Evolutionary conservation across 2,329 filamentous ascomycete genomes (phyloP).

Genomic region (Aspergillus sp.): DNA sequence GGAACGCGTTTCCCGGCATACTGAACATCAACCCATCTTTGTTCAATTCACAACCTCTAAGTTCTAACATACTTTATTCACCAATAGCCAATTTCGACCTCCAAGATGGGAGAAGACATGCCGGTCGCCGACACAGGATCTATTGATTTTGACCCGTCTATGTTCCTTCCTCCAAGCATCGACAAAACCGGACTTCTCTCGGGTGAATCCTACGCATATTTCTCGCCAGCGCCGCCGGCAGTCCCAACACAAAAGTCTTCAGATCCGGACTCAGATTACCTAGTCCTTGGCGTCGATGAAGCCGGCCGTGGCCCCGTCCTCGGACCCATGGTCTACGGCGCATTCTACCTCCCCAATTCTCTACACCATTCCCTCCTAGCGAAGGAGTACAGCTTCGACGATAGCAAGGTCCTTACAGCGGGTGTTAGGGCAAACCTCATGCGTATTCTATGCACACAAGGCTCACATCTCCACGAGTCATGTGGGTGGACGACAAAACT

Average conservation of each 20-base stretch:
- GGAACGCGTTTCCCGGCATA: not conserved
- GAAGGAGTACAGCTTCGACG: conserved; percentile 81
- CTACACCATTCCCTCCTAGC: conserved; percentile 72
- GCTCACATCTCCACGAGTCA: conserved; percentile 56
- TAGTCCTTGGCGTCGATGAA: conserved; percentile 84
- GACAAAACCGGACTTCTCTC: conserved; percentile 56
- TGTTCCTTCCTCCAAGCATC: conserved; percentile 70
- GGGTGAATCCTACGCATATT: conserved; percentile 70
- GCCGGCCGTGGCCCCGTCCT: conserved; percentile 92
- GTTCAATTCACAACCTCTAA: not conserved
- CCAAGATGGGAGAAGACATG: conserved; percentile 33
- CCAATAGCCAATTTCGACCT: not conserved
- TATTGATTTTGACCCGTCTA: conserved; percentile 25
- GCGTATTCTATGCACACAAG: conserved; percentile 67
- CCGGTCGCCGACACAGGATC: conserved; percentile 32
- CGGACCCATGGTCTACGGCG: conserved; percentile 68
- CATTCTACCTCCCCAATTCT: conserved; percentile 70
- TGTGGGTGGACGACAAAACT: conserved; percentile 84
- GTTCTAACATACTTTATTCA: not conserved
- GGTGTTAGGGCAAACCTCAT: conserved; percentile 73
- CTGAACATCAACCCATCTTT: not conserved
- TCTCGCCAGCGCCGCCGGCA: conserved; percentile 65
- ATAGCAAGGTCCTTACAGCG: conserved; percentile 87
- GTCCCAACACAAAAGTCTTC: conserved; percentile 43
- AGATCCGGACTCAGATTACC: not conserved